These are phyloP conservation scores for Starmera dryadoides DNA, from an alignment of 805 yeast genomes.

Conservation along the genomic window DNA sequence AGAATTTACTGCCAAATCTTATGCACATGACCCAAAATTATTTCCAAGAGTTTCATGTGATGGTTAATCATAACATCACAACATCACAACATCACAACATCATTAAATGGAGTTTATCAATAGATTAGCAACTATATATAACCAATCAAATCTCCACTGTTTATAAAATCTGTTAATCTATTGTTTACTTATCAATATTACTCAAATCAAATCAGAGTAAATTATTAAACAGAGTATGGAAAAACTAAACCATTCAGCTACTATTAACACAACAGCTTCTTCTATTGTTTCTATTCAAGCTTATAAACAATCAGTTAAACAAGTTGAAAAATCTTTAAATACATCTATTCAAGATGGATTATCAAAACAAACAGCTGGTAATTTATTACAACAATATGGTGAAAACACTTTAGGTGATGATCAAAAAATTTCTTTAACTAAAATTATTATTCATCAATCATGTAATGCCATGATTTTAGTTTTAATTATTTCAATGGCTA, in stretches of 20 bases:
- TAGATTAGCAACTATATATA: too few relatives aligned
- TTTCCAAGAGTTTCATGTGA: too few relatives aligned
- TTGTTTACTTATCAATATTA: too few relatives aligned
- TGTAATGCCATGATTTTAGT: constrained; percentile 78
- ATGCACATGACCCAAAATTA: too few relatives aligned
- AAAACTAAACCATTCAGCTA: neutral
- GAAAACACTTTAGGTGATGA: constrained; percentile 57
- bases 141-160: too few relatives aligned
- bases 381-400: constrained; percentile 35
- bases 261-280: neutral
- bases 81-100: too few relatives aligned
- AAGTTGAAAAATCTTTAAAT: constrained; percentile 29
- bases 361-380: constrained; percentile 24
- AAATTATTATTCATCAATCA: constrained; percentile 57
- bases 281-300: constrained; percentile 5
- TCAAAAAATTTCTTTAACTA: constrained; percentile 41
- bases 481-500: constrained; percentile 58
- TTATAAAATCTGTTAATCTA: too few relatives aligned
- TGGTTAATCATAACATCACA: too few relatives aligned
- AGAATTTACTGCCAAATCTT: too few relatives aligned
- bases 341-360: constrained; percentile 46
- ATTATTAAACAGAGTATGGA: too few relatives aligned
- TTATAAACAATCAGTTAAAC: constrained; percentile 22
- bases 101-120: too few relatives aligned
- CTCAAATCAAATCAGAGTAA: too few relatives aligned